A percentile compares a stretch with the other conserved stretches of the same genome.
These are phyloP conservation scores for Onygenales sp. DNA, from an alignment of 2,329 filamentous ascomycete genomes.

Conservation along the genomic window DNA sequence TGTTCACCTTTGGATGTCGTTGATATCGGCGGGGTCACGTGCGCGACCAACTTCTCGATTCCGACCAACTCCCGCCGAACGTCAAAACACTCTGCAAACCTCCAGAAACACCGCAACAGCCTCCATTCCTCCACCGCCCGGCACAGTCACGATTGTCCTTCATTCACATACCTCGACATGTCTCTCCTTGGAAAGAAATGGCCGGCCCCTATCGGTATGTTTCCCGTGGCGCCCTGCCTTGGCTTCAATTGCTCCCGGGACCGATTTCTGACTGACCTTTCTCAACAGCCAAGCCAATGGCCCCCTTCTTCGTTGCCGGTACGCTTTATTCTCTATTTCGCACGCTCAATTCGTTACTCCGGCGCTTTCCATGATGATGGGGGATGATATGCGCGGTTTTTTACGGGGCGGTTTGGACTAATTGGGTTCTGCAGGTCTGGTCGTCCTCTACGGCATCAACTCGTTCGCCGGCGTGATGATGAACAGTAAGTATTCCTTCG, in stretches of 20 bases:
- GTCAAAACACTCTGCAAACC: neutral
- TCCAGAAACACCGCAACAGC: neutral
- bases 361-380: neutral
- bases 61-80: too few species aligned
- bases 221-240: constrained; percentile 11
- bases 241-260: constrained; percentile 6
- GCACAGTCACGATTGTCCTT: constrained; percentile 2
- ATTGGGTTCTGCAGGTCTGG: constrained; percentile 42
- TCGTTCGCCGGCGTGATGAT: constrained; percentile 67
- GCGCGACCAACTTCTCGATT: too few species aligned
- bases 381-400: neutral
- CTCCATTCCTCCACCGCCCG: constrained; percentile 1
- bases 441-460: constrained; percentile 90
- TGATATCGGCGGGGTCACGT: too few species aligned
- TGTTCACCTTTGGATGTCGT: too few species aligned
- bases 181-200: constrained; percentile 79
- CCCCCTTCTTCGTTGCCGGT: constrained; percentile 92
- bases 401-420: neutral
- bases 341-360: neutral
- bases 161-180: constrained; percentile 46
- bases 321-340: constrained; percentile 38
- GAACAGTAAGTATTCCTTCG: constrained; percentile 55
- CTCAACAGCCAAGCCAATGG: constrained; percentile 70
- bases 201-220: constrained; percentile 67
- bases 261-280: constrained; percentile 20